Evolutionary conservation across 148 eudicot genomes (phyloP).

Genomic region (Silene uniflora): DNA sequence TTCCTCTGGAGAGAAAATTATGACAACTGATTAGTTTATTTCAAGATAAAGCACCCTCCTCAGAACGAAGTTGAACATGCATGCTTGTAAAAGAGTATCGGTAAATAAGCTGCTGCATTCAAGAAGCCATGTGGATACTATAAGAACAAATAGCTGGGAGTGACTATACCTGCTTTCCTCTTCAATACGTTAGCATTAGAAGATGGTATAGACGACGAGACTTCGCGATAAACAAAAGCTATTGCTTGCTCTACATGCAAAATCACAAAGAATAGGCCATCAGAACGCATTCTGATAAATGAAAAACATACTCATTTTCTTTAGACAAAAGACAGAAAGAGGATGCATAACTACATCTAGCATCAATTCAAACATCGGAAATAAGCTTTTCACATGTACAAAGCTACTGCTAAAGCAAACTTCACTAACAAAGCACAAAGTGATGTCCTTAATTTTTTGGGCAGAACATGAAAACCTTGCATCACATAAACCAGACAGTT

Average conservation of each 20-base stretch:
- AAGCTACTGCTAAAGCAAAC: background rate
- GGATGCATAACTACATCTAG: background rate
- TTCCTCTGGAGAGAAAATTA: constrained; percentile 47
- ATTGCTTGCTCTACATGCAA: constrained; percentile 63
- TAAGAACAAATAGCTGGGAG: background rate
- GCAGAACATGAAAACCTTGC: background rate
- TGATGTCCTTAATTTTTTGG: background rate
- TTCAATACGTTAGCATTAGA: constrained; percentile 47
- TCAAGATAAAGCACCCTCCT: constrained; percentile 4
- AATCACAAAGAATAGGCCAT: constrained; percentile 19
- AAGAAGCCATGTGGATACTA: background rate
- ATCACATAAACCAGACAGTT: background rate
- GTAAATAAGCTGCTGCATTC: background rate
- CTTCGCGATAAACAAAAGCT: constrained; percentile 89
- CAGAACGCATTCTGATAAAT: background rate
- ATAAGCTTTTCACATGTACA: background rate
- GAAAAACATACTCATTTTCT: background rate
- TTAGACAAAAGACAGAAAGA: background rate
- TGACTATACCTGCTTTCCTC: constrained; percentile 75
- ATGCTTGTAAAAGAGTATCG: background rate
- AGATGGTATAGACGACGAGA: constrained; percentile 38
- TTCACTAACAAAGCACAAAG: background rate
- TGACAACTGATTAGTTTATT: constrained; percentile 13
- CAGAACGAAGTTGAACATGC: background rate
- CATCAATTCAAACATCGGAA: background rate